Evolutionary conservation across 1,284 basidiomycete species (phyloP).

Genomic region (Irpex sp.): DNA sequence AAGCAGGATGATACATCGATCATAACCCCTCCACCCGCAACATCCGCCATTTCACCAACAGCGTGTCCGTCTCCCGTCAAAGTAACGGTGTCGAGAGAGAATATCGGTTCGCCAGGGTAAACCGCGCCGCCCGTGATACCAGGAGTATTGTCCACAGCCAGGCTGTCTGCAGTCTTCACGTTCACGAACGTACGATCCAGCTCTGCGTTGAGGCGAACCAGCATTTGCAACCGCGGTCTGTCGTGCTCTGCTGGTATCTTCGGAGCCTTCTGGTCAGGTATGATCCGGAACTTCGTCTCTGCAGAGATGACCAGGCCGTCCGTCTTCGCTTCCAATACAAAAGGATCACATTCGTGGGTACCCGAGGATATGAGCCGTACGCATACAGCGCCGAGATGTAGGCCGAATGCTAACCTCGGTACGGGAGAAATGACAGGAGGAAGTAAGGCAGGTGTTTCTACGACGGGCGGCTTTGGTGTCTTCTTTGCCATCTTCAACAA

Average conservation of each 20-base stretch:
- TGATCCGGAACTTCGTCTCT: slow-evolving; percentile 18
- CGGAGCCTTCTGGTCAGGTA: slow-evolving; percentile 17
- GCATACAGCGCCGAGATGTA: slow-evolving; percentile 43
- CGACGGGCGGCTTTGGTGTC: slow-evolving; percentile 15
- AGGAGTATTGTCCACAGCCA: neutral
- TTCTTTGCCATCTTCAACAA: slow-evolving; percentile 27
- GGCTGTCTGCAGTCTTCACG: slow-evolving; percentile 7
- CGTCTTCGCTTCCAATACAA: slow-evolving; percentile 39
- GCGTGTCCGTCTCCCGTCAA: slow-evolving; percentile 37
- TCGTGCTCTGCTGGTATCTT: slow-evolving; percentile 15
- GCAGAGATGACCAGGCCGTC: slow-evolving; percentile 18
- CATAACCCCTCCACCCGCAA: slow-evolving; percentile 33
- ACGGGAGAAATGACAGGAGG: slow-evolving; percentile 33
- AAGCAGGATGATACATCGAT: slow-evolving; percentile 48
- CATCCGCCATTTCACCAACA: slow-evolving; percentile 44
- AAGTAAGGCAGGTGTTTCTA: slow-evolving; percentile 19
- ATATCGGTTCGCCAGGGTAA: slow-evolving; percentile 31
- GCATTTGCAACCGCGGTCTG: slow-evolving; percentile 20
- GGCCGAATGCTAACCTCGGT: slow-evolving; percentile 46
- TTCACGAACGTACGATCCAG: slow-evolving; percentile 22
- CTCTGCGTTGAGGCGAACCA: slow-evolving; percentile 14
- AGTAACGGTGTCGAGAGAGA: slow-evolving; percentile 55
- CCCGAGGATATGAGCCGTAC: slow-evolving; percentile 42
- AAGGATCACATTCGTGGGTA: slow-evolving; percentile 33
- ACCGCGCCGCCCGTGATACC: slow-evolving; percentile 13